Evolutionary conservation across 1,139 yeast genomes (phyloP), one percentile per base, ranked within the genome.

Genomic region (Blastobotrys apis): DNA sequence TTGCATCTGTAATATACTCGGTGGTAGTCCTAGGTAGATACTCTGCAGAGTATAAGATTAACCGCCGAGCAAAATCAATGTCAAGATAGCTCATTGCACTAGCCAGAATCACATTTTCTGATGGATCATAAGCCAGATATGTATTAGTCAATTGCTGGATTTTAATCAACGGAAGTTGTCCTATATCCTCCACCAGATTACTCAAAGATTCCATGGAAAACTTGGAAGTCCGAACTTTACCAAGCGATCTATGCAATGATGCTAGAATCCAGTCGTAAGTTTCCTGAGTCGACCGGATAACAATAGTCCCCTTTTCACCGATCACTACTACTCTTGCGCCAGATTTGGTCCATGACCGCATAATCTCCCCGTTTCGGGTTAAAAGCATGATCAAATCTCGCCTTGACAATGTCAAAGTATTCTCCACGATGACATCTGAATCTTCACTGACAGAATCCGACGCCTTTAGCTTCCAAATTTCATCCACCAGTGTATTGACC

Each of bases 321-420:
- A 64, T 59, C 22, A 79, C 68, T 4, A 71, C 64, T 39, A 80
- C 66, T 47, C 69, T 68, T 10, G 81, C 81, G 0, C 84, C 86
- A 8, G 76, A 67, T 44, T 77, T 67, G 3, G 78, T 66, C 68
- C 81, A 69, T 41, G 73, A 68, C 39, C 74, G 71, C 32, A 77
- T 64, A 30, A 77, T 57, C 23, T 63, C 61, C 4, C 80, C 81
- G 39, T 69, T 68, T 39, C 71, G 65, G 41, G 77, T 68, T 8
- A 76, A 58, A n/a, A 78, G 54, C 20, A 79, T 60, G 49, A 77
- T 77, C 46, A 76, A 54, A 38, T 78, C 80, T 17, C 72, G 60
- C 33, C 68, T 64, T 41, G 65, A 57, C 10, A 77, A 61, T 21
- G 66, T 62, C 26, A 77, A 60, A 9, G 63, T 56, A 36, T 64